Percentiles rank a stretch among this genome's conserved stretches.
Conservation (phyloP, 2,329 filamentous ascomycete species). For the Monilinia vaccinii-corymbosi region DNA sequence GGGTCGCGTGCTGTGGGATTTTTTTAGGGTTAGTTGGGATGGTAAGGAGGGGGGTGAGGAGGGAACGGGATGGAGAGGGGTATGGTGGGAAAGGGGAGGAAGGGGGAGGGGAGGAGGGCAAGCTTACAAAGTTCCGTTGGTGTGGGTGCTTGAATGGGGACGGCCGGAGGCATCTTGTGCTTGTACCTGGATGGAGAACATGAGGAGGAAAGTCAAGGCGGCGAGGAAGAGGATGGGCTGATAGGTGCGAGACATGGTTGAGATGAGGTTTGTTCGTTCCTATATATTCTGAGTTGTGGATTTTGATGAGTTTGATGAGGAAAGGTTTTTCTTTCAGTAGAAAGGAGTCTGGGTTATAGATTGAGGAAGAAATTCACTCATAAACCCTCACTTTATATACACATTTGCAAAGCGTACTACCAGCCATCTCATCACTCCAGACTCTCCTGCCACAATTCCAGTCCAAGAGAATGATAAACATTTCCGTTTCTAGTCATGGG, state of each 20-base stretch:
- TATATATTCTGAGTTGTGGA: background rate
- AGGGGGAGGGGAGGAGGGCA: background rate
- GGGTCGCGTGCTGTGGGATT: background rate
- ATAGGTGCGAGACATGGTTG: background rate
- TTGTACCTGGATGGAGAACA: background rate
- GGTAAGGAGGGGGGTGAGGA: background rate
- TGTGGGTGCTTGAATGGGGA: background rate
- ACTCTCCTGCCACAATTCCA: background rate
- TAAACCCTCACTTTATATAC: background rate
- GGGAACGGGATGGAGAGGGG: no score
- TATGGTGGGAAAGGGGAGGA: no score
- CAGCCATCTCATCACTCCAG: background rate
- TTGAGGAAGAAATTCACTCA: background rate
- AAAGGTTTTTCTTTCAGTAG: background rate
- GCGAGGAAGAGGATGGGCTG: background rate
- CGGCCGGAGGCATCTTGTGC: background rate
- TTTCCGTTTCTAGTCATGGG: background rate
- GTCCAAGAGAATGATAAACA: background rate
- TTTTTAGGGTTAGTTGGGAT: background rate
- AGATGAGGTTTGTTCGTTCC: background rate
- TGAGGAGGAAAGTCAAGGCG: background rate
- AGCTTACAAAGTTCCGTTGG: constrained; percentile 5
- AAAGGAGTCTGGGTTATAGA: background rate
- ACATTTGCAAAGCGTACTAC: background rate
- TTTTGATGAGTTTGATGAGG: background rate